These are phyloP conservation scores for Schwanniomyces pseudopolymorphus DNA, from an alignment of 805 yeast species.

Conservation along the genomic window DNA sequence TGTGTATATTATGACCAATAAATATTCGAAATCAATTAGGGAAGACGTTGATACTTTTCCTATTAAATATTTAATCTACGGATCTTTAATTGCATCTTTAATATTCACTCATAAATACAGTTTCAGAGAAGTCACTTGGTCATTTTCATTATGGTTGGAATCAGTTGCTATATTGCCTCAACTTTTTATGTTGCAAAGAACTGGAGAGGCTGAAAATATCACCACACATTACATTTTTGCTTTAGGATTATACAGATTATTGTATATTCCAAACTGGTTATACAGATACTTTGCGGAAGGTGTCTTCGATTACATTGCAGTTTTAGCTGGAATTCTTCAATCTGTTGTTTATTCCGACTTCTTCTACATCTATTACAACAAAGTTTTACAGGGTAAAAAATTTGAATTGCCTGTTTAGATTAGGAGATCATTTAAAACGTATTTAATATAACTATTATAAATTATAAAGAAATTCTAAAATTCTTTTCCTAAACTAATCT, in stretches of 20 bases:
- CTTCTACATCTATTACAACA: slow-evolving; percentile 83
- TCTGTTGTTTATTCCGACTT: slow-evolving; percentile 90
- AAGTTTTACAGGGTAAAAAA: slow-evolving; percentile 75
- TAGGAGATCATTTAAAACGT: not conserved
- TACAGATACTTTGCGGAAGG: slow-evolving; percentile 74
- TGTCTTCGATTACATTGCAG: slow-evolving; percentile 65
- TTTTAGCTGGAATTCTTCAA: slow-evolving; percentile 81
- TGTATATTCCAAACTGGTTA: slow-evolving; percentile 93
- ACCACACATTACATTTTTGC: slow-evolving; percentile 94
- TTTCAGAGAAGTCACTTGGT: slow-evolving; percentile 70
- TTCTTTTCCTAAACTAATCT: slow-evolving; percentile 48
- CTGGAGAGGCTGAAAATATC: slow-evolving; percentile 83
- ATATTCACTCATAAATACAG: slow-evolving; percentile 68
- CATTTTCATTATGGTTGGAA: slow-evolving; percentile 91
- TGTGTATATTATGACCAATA: slow-evolving; percentile 63
- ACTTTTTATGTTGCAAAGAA: slow-evolving; percentile 81
- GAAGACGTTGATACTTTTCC: slow-evolving; percentile 72
- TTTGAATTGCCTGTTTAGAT: slow-evolving; percentile 64
- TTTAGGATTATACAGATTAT: slow-evolving; percentile 82
- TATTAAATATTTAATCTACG: slow-evolving; percentile 65
- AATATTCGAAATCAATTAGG: slow-evolving; percentile 59
- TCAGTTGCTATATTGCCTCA: slow-evolving; percentile 92
- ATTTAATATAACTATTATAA: not conserved
- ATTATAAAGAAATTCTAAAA: not conserved
- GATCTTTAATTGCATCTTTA: slow-evolving; percentile 53